These are phyloP conservation scores for Cercophora scortea DNA, from an alignment of 495 filamentous ascomycete genomes.

Conservation along the genomic window DNA sequence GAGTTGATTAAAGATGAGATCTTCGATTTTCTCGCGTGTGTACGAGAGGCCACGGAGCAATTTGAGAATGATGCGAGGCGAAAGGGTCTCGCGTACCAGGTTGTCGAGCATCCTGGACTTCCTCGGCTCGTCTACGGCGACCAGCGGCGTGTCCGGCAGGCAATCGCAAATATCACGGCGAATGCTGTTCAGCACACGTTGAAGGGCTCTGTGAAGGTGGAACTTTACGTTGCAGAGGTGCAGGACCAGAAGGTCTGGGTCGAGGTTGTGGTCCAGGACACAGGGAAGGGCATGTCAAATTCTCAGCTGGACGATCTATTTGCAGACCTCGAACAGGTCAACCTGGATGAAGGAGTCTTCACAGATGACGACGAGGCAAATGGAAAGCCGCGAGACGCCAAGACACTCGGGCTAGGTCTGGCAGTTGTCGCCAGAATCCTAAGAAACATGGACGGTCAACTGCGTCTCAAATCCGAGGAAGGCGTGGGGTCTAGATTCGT, in stretches of 20 bases:
- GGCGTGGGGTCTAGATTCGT: constrained; percentile 80
- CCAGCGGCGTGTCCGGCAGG: constrained; percentile 69
- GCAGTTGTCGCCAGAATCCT: constrained; percentile 80
- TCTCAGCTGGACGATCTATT: constrained; percentile 71
- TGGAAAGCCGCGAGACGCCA: constrained; percentile 20
- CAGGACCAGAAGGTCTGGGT: constrained; percentile 45
- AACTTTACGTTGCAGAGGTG: constrained; percentile 49
- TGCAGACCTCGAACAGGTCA: constrained; percentile 80
- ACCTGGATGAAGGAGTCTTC: constrained; percentile 35
- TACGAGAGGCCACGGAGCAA: constrained; percentile 68
- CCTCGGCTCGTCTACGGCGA: constrained; percentile 72
- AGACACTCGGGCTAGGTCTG: constrained; percentile 69
- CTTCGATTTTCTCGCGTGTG: constrained; percentile 64
- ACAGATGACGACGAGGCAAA: constrained; percentile 20
- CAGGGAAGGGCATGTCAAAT: constrained; percentile 69
- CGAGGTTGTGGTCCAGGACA: constrained; percentile 71
- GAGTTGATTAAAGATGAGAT: constrained; percentile 73
- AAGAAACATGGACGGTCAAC: constrained; percentile 84
- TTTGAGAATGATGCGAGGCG: constrained; percentile 68
- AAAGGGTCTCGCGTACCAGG: constrained; percentile 63
- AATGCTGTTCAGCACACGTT: constrained; percentile 82
- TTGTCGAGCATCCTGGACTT: constrained; percentile 59
- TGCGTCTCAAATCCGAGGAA: constrained; percentile 79
- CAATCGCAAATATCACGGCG: constrained; percentile 71
- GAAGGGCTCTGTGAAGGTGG: constrained; percentile 62